Evolutionary conservation across 2,329 filamentous ascomycete genomes (phyloP), one percentile per base, ranked within the genome.

Genomic region (Epichloe coenophiala): DNA sequence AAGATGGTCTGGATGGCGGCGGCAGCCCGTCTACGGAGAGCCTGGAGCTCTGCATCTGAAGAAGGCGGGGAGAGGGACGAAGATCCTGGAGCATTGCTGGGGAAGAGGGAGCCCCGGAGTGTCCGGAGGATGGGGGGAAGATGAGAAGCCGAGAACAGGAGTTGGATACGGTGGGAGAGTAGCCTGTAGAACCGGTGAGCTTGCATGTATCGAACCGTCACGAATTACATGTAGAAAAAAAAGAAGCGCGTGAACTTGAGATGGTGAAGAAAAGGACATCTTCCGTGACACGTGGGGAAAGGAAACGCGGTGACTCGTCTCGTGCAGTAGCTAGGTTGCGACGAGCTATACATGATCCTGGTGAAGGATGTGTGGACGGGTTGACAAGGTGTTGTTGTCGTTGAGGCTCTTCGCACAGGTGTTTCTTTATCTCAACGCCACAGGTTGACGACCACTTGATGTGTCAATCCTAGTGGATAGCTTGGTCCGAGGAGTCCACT

Each of bases 101-200:
- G 91, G 65, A 96, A 97, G 51, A 97, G 72, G 54, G 86, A 79
- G 60, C 78, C 80, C 63, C 93, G 86, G 60, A 86, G 75, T 57
- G 81, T 77, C 63, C 81, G 79, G 60, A 91, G 76, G 57, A 87
- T 67, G 63, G 74, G 73, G 23, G 63, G 86, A 81, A 89, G 72
- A 58, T 78, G 73, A 54, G 75, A 74, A 58, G 82, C 73, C 68
- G 83, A 77, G 55, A 88, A 72, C 54, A 86, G 63, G 62, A 68
- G 69, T 55, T 72, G 70, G 56, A 81, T 73, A 58, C 72, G 68
- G 64, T 81, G 68, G 49, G 78, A 82, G 56, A 84, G 68, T 53
- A 76, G 73, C 68, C 76, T 85, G 66, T 61, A 8, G 23, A 27
- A 19, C 21, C 59, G 56, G 55, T 59, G 60, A 62, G 60, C 47